A percentile compares a stretch with the other conserved stretches of the same genome.
phyloP scores from a whole-genome alignment of 768 basidiomycete species.

The Pholiota conissans region DNA sequence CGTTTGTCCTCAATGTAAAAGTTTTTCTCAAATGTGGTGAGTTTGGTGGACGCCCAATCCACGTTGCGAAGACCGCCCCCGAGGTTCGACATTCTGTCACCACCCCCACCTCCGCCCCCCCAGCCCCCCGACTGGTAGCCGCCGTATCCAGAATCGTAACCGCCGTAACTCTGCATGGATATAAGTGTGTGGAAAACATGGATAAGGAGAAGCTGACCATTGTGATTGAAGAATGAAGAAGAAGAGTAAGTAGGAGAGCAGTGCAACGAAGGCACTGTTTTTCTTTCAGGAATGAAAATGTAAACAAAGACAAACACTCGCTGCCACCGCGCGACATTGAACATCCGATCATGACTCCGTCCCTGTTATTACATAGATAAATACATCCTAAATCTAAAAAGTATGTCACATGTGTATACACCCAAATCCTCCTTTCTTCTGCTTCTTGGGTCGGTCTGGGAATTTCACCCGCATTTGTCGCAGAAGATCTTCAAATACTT shows the following conservation, averaged over 20 bases:
- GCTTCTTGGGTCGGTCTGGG: constrained; percentile 47
- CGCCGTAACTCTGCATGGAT: constrained; percentile 41
- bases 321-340: constrained; percentile 16
- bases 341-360: constrained; percentile 1
- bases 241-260: constrained; percentile 6
- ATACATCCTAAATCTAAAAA: constrained; percentile 2
- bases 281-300: neutral
- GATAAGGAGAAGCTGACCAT: constrained; percentile 8
- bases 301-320: constrained; percentile 23
- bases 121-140: constrained; percentile 50
- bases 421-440: constrained; percentile 29
- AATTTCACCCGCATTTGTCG: constrained; percentile 72
- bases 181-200: neutral
- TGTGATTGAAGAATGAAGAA: constrained; percentile 6
- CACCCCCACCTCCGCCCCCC: constrained; percentile 53
- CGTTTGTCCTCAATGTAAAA: constrained; percentile 92
- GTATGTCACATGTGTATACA: constrained; percentile 42
- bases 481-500: constrained; percentile 77
- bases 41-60: constrained; percentile 76
- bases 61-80: constrained; percentile 81
- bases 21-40: constrained; percentile 95
- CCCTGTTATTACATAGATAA: neutral
- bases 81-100: constrained; percentile 78
- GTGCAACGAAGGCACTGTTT: constrained; percentile 7
- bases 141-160: constrained; percentile 42